Conservation (phyloP, 352 stramenopile species). For the Globisporangium heterothallicum region DNA sequence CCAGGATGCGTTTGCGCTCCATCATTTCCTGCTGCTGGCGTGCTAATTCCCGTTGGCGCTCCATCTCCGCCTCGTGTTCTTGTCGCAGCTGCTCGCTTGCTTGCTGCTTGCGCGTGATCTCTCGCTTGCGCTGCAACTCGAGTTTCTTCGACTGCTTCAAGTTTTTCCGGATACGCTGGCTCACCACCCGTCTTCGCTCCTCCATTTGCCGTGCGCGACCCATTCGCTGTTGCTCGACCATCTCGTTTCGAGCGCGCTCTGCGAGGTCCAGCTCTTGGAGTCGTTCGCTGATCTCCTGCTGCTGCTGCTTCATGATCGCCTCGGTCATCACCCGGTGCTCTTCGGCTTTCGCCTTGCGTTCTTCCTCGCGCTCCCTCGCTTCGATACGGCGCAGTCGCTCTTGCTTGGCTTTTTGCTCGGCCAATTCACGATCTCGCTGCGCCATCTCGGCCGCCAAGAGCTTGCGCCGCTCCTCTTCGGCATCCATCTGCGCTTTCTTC, state of each 20-base stretch:
- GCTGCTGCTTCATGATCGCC: constrained; percentile 47
- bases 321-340: constrained; percentile 64
- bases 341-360: constrained; percentile 68
- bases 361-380: constrained; percentile 58
- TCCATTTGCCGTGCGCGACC: constrained; percentile 67
- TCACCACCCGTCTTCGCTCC: constrained; percentile 46
- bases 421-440: constrained; percentile 58
- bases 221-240: constrained; percentile 66
- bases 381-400: constrained; percentile 65
- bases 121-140: constrained; percentile 54
- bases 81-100: constrained; percentile 46
- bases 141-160: constrained; percentile 58
- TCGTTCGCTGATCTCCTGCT: constrained; percentile 57
- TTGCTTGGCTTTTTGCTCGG: constrained; percentile 73
- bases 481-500: constrained; percentile 78
- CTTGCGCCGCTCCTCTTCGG: constrained; percentile 72
- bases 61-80: constrained; percentile 59
- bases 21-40: constrained; percentile 63
- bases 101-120: constrained; percentile 58
- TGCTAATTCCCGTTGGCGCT: constrained; percentile 44
- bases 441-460: constrained; percentile 64
- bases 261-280: constrained; percentile 58
- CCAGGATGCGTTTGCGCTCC: constrained; percentile 64
- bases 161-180: constrained; percentile 63
- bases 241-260: constrained; percentile 58